Base-by-base conservation (phyloP, 306 rosid species). In the Cucumis melo region DNA sequence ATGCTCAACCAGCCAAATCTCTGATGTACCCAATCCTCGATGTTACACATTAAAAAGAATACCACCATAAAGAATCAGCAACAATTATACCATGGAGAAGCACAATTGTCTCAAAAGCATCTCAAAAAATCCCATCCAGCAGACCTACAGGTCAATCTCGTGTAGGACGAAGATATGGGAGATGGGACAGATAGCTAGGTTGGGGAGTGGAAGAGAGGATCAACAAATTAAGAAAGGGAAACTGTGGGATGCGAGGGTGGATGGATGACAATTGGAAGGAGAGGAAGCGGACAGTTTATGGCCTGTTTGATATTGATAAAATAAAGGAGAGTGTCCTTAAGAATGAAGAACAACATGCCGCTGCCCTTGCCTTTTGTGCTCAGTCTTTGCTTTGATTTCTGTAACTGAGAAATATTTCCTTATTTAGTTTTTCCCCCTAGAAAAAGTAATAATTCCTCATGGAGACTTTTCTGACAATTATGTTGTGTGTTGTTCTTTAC, bases 401-500 rank as follows among this genome's bases (percentile, higher is more conserved):
- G 8, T 44, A 71, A 27, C 76, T 72, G 39, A 72, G 44, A 7
- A 72, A 46, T 72, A 72, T 24, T 72, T 70, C 38, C 15, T 44
- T 44, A 44, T 44, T 44, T 44, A 44, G 50, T 10, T 10, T 10
- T 10, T 3, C 5, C 50, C 50, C 48, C 48, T 7, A 42, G 36
- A 32, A 32, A 71, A 39, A 39, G 10, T 7, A 7, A 44, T 71
- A 46, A 13, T 71, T 73, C 27, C 8, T 27, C 9, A 20, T 41
- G n/a, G 73, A n/a, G 29, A 50, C 42, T 53, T 51, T 42, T 57
- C 36, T 12, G 10, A 6, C 38, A 13, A 41, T 24, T 60, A n/a
- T 80, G 24, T 75, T 78, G 65, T 21, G 76, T 59, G 79, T 19
- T 79, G 48, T 85, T 57, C 54, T 87, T 66, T 48, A 56, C 90